Percentiles rank a stretch among this genome's conserved stretches.
These are phyloP conservation scores for Plasmodium inui DNA, from an alignment of 169 alveolate genomes.

Conservation along the genomic window DNA sequence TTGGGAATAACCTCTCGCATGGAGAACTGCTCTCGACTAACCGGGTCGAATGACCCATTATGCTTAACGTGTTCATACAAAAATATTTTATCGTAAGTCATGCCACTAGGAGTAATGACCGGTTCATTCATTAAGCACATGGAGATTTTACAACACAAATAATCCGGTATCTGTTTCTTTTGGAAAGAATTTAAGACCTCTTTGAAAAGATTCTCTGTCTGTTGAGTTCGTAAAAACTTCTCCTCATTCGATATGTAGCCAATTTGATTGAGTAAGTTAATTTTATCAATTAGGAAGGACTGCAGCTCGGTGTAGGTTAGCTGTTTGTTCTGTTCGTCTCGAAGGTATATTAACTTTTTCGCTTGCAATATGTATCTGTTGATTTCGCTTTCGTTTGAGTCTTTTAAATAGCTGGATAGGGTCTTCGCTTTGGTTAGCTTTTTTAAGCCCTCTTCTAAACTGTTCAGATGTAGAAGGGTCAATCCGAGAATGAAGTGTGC, in stretches of 20 bases:
- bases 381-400: conserved; percentile 81
- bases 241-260: conserved; percentile 77
- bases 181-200: conserved; percentile 76
- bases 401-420: conserved; percentile 82
- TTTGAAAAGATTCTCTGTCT: conserved; percentile 76
- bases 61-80: conserved; percentile 85
- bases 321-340: conserved; percentile 79
- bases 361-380: conserved; percentile 83
- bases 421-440: conserved; percentile 84
- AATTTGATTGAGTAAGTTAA: conserved; percentile 53
- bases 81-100: conserved; percentile 86
- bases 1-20: conserved; percentile 83
- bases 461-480: conserved; percentile 87
- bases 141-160: conserved; percentile 89
- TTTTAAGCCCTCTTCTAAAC: conserved; percentile 83
- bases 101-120: conserved; percentile 89
- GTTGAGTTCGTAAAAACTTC: conserved; percentile 71
- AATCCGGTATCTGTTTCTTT: conserved; percentile 83
- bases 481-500: conserved; percentile 89
- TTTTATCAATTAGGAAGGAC: conserved; percentile 63
- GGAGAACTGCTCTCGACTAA: conserved; percentile 80
- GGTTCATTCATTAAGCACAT: conserved; percentile 91
- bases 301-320: conserved; percentile 63
- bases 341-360: conserved; percentile 79
- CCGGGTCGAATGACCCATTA: conserved; percentile 89